phyloP scores from a whole-genome alignment of 116 monocot genomes.

The Zostera marina region DNA sequence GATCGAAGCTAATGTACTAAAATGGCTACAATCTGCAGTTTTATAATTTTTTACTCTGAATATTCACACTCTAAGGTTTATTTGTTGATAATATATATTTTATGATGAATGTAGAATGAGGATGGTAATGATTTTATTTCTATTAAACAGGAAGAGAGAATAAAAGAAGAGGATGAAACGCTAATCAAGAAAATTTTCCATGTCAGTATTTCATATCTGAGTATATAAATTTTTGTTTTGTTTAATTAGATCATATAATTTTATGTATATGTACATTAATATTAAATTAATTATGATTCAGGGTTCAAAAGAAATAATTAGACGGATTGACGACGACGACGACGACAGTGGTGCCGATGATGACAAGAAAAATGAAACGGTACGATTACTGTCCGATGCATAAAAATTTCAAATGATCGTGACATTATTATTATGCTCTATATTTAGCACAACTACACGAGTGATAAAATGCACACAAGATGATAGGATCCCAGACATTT shows the following conservation, averaged over 20 bases:
- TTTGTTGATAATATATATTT: background rate
- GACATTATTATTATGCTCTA: background rate
- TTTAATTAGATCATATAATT: background rate
- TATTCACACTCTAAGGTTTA: background rate
- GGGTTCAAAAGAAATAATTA: slow-evolving; percentile 50
- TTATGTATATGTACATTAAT: background rate
- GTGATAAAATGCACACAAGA: background rate
- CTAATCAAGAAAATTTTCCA: slow-evolving; percentile 69
- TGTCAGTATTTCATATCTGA: slow-evolving; percentile 16
- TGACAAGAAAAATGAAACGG: background rate
- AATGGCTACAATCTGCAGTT: no score
- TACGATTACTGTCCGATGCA: background rate
- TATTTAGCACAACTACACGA: background rate
- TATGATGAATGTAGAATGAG: background rate
- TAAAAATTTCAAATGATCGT: no score
- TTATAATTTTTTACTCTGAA: no score
- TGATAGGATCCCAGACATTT: background rate
- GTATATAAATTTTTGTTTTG: background rate
- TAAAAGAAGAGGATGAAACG: slow-evolving; percentile 59
- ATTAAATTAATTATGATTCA: slow-evolving; percentile 10
- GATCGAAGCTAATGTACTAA: no score
- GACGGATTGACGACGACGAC: slow-evolving; percentile 32
- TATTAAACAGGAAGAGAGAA: slow-evolving; percentile 44
- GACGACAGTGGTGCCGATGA: slow-evolving; percentile 11
- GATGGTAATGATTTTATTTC: slow-evolving; percentile 1